Base-by-base conservation (phyloP, 352 stramenopile genomes). In the Phytopythium kandeliae region DNA sequence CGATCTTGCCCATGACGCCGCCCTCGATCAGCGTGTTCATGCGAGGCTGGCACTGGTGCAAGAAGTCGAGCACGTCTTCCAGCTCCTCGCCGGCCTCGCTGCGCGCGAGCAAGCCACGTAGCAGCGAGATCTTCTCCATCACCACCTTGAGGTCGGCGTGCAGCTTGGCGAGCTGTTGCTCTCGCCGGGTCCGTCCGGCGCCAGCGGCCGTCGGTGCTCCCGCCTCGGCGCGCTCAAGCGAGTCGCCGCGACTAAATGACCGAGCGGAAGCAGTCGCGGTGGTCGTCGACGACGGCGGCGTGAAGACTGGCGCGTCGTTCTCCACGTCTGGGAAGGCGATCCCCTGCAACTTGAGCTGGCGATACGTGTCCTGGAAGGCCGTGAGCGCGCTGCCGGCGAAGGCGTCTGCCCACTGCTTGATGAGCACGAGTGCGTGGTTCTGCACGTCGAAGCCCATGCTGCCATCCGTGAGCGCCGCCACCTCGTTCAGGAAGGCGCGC, bases 1-100 rank as follows among this genome's bases (percentile, higher is more conserved):
- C 76, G 48, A 94, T 82, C 63, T 91, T 92, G 54, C 81, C 84
- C 63, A 84, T 83, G 40, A 94, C 68, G 0, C 84, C 84, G 47
- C 81, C 84, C 66, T 94, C 84, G 59, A 94, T 94, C 13, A 94
- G 60, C 40, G 81, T 87, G 60, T 94, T 94, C 80, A 94, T 94
- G 42, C 84, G 79, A 7, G 81, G 84, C 50, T 89, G 78, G 55
- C 84, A 94, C 55, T 94, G 84, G 2, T 69, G 78, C 41, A 94
- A 51, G 50, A 94, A 94, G 55, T 94, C 84, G 37, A 91, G 49
- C 13, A 78, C 67, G 33, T 94, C 73, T 24, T 94, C 84, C 17
- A 85, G 56, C 28, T 74, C 61, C 19, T 86, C 78, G 13, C 51
- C 57, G 9, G 57, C 55, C 16, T 62, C 53, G 21, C 62, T 70